Percentiles rank a stretch among this genome's conserved stretches.
These are phyloP conservation scores for Funneliformis mosseae DNA, from an alignment of 192 early-diverging fungal species.

Conservation along the genomic window DNA sequence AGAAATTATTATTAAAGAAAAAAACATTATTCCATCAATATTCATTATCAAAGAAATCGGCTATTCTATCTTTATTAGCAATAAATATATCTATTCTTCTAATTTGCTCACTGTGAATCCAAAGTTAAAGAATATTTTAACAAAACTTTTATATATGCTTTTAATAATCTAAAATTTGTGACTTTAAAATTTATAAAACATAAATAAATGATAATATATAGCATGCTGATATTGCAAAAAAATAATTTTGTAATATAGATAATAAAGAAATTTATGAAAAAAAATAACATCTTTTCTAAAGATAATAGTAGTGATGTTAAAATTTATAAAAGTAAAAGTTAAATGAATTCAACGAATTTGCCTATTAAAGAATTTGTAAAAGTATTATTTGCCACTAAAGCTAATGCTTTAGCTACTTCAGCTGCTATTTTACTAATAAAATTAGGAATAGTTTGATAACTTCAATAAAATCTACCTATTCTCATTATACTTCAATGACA, in stretches of 20 bases:
- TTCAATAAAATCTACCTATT: neutral
- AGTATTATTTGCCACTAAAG: constrained; percentile 20
- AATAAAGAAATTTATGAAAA: neutral
- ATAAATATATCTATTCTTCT: constrained; percentile 22
- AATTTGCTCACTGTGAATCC: neutral
- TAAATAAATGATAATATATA: constrained; percentile 45
- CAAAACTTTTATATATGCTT: constrained; percentile 17
- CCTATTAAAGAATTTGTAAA: constrained; percentile 32
- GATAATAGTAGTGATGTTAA: neutral
- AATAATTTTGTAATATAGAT: neutral
- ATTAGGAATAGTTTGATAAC: constrained; percentile 8
- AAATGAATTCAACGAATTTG: constrained; percentile 8
- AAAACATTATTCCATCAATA: no score
- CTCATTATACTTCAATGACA: constrained; percentile 4
- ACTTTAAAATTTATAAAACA: constrained; percentile 36
- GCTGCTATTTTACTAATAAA: constrained; percentile 23
- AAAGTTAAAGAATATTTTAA: neutral
- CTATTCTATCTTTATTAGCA: neutral
- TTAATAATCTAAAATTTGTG: constrained; percentile 33
- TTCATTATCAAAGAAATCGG: no score
- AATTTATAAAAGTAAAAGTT: constrained; percentile 21
- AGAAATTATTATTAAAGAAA: no score
- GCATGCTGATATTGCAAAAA: constrained; percentile 42
- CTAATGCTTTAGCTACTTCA: constrained; percentile 28
- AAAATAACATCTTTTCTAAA: neutral